Evolutionary conservation across 345 rosid species (phyloP).

Genomic region (Eutrema yunnanense): DNA sequence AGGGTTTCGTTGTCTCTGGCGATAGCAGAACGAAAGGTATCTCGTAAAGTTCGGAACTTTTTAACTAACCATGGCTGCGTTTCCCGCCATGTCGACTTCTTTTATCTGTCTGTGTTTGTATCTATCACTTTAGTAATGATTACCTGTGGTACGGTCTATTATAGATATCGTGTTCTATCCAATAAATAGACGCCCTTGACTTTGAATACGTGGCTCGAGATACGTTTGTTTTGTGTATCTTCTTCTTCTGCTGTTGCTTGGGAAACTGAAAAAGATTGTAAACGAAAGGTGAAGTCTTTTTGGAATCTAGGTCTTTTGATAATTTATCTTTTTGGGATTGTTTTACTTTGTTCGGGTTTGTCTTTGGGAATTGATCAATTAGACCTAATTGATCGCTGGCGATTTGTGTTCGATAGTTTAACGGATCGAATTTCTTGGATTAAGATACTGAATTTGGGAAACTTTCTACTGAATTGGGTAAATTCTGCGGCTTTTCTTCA

Average conservation of each 20-base stretch:
- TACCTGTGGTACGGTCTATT: neutral
- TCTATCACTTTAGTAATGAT: neutral
- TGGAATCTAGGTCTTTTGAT: neutral
- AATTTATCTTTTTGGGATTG: neutral
- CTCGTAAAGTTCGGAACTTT: constrained; percentile 37
- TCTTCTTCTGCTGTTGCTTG: neutral
- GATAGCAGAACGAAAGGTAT: constrained; percentile 29
- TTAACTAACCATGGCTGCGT: constrained; percentile 31
- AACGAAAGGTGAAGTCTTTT: constrained; percentile 21
- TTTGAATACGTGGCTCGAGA: neutral
- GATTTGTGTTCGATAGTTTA: neutral
- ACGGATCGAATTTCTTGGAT: neutral
- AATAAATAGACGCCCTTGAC: neutral
- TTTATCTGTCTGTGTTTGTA: neutral
- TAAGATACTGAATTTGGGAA: neutral
- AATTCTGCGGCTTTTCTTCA: neutral
- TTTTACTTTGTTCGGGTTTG: neutral
- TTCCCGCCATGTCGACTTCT: constrained; percentile 38
- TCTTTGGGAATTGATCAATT: neutral
- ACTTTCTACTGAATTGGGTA: neutral
- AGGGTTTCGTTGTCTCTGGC: constrained; percentile 15
- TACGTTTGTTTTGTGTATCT: neutral
- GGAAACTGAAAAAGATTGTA: constrained; percentile 6
- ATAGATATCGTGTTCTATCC: neutral
- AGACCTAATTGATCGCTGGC: constrained; percentile 12